Conservation (phyloP, 495 filamentous ascomycete genomes). For the Darksidea phi region DNA sequence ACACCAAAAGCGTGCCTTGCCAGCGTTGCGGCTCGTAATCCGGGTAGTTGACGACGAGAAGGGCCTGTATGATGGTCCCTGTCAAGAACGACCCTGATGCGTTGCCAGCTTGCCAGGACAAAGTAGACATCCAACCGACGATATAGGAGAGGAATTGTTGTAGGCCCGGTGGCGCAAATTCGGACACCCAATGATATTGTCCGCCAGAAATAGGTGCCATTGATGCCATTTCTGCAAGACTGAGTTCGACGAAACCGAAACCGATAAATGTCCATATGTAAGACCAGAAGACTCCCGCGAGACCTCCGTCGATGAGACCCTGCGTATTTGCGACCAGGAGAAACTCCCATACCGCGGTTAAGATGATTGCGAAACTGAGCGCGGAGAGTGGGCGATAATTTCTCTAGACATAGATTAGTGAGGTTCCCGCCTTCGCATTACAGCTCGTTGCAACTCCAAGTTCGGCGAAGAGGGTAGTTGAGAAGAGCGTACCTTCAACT, state of each 20-base stretch:
- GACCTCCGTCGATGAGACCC: slow-evolving; percentile 41
- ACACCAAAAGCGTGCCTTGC: slow-evolving; percentile 39
- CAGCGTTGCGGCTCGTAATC: slow-evolving; percentile 33
- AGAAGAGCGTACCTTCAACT: slow-evolving; percentile 36
- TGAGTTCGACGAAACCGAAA: slow-evolving; percentile 16
- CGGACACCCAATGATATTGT: no score
- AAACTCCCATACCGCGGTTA: slow-evolving; percentile 37
- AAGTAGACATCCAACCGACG: slow-evolving; percentile 48
- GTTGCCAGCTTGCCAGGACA: slow-evolving; percentile 44
- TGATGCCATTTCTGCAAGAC: slow-evolving; percentile 39
- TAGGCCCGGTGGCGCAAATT: slow-evolving; percentile 47
- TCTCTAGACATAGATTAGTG: no score
- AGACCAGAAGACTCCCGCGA: slow-evolving; percentile 32
- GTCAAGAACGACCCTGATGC: slow-evolving; percentile 43
- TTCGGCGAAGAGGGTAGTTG: slow-evolving; percentile 38
- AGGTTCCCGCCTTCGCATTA: slow-evolving; percentile 35
- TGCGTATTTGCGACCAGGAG: neutral
- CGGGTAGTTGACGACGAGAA: slow-evolving; percentile 45
- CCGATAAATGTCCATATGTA: slow-evolving; percentile 25
- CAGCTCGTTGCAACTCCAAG: slow-evolving; percentile 36
- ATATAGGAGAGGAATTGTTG: slow-evolving; percentile 51
- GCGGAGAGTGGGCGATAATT: slow-evolving; percentile 6
- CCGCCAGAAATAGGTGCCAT: slow-evolving; percentile 51
- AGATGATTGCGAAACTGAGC: slow-evolving; percentile 27
- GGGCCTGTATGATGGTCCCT: slow-evolving; percentile 48